These are phyloP conservation scores for Grifola frondosa DNA, from an alignment of 1,284 basidiomycete genomes.

Conservation along the genomic window DNA sequence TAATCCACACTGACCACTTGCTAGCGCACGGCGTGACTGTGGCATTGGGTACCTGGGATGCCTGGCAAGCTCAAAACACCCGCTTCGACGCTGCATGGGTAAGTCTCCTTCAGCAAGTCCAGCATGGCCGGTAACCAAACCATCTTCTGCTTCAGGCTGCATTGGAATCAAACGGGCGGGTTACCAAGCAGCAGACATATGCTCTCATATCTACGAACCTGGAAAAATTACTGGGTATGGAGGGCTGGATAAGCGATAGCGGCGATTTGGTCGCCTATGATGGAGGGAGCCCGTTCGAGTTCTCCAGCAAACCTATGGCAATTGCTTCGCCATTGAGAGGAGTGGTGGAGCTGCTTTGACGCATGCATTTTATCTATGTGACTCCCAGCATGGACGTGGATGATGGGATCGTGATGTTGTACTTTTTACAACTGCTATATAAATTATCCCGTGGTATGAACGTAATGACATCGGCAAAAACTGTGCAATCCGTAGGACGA, in stretches of 20 bases:
- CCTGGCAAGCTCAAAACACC: constrained; percentile 49
- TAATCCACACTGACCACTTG: constrained; percentile 46
- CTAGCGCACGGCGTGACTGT: constrained; percentile 51
- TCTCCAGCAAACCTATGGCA: constrained; percentile 42
- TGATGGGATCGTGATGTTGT: too few relatives aligned
- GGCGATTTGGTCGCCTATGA: constrained; percentile 55
- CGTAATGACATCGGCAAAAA: too few relatives aligned
- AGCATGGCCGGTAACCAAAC: background rate
- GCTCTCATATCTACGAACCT: constrained; percentile 49
- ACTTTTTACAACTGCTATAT: too few relatives aligned
- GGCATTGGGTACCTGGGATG: constrained; percentile 48
- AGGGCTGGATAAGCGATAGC: constrained; percentile 26
- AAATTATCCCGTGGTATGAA: too few relatives aligned
- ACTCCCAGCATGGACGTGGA: too few relatives aligned
- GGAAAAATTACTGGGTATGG: constrained; percentile 49
- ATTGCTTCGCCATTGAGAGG: constrained; percentile 34
- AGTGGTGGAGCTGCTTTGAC: constrained; percentile 36
- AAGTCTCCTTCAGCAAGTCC: constrained; percentile 8
- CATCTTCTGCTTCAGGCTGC: constrained; percentile 27
- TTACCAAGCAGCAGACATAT: constrained; percentile 44
- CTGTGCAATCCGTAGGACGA: too few relatives aligned
- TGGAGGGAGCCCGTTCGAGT: constrained; percentile 40
- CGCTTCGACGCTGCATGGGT: constrained; percentile 59
- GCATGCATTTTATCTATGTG: too few relatives aligned
- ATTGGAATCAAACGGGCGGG: constrained; percentile 38